Evolutionary conservation across 352 stramenopile species (phyloP).

Genomic region (Pythium vanterpoolii): DNA sequence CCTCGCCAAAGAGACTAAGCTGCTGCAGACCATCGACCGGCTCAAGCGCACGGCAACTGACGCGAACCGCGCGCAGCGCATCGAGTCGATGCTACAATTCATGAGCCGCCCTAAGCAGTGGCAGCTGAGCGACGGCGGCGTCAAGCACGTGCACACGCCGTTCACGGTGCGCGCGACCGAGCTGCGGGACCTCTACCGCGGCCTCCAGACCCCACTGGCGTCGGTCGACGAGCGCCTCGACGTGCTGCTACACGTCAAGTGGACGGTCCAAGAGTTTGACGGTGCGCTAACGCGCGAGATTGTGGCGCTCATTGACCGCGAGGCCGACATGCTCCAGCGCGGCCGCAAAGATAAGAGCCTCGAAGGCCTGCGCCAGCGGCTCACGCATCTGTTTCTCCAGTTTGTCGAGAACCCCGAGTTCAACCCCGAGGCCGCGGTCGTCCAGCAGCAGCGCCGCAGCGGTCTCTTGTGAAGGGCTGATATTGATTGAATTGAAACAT

Average conservation of each 20-base stretch:
- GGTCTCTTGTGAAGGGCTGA: neutral
- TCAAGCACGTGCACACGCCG: constrained; percentile 89
- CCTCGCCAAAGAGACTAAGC: constrained; percentile 78
- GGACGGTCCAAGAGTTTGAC: constrained; percentile 91
- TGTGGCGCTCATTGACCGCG: constrained; percentile 90
- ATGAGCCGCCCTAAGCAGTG: constrained; percentile 90
- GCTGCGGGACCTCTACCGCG: constrained; percentile 85
- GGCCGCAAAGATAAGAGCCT: constrained; percentile 77
- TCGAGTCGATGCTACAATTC: constrained; percentile 85
- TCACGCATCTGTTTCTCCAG: constrained; percentile 88
- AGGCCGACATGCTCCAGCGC: constrained; percentile 91
- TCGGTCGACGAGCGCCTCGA: constrained; percentile 87
- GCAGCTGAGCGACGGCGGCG: constrained; percentile 89
- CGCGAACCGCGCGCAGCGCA: constrained; percentile 77
- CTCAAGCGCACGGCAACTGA: constrained; percentile 83
- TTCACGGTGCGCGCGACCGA: constrained; percentile 88
- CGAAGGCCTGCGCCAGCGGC: constrained; percentile 80
- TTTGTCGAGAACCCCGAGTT: constrained; percentile 93
- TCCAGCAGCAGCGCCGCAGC: constrained; percentile 7
- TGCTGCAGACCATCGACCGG: constrained; percentile 87
- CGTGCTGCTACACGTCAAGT: constrained; percentile 92
- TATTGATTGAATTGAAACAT: neutral
- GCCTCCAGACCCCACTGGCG: constrained; percentile 47
- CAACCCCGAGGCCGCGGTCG: constrained; percentile 84
- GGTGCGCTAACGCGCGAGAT: constrained; percentile 87